Percentiles rank a stretch among this genome's conserved stretches.
These are phyloP conservation scores for Isoetes engelmannii DNA, from an alignment of 83 land plant genomes.

Conservation along the genomic window DNA sequence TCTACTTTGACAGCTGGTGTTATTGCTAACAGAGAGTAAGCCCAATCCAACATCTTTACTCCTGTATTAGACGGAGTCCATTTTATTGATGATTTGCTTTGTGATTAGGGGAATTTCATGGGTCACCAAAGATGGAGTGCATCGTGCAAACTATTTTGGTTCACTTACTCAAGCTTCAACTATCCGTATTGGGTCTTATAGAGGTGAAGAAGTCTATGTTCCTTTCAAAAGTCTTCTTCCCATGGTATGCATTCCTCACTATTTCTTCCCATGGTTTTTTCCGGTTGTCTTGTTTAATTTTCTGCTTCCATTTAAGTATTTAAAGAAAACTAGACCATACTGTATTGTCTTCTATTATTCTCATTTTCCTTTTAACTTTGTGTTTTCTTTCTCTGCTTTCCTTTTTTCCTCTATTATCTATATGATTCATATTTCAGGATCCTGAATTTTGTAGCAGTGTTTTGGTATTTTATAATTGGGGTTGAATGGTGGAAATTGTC, in stretches of 20 bases:
- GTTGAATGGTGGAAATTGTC: too few relatives aligned
- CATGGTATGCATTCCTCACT: conserved; percentile 47
- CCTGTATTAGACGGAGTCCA: background rate
- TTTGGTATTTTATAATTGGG: too few relatives aligned
- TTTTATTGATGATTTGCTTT: conserved; percentile 2
- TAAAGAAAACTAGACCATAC: too few relatives aligned
- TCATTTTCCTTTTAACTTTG: too few relatives aligned
- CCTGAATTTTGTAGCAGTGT: too few relatives aligned
- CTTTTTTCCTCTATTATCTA: too few relatives aligned
- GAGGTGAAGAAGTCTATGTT: conserved; percentile 90
- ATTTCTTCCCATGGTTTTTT: too few relatives aligned
- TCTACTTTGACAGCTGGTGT: conserved; percentile 87
- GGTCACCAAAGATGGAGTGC: conserved; percentile 96
- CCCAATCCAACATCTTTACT: background rate
- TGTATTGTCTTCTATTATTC: too few relatives aligned
- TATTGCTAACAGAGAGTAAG: conserved; percentile 95
- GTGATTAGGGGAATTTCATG: conserved; percentile 65
- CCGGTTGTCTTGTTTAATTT: too few relatives aligned
- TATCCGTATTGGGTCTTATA: conserved; percentile 73
- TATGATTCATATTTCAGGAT: too few relatives aligned
- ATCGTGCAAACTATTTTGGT: conserved; percentile 90
- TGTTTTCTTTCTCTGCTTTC: too few relatives aligned
- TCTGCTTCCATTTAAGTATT: too few relatives aligned
- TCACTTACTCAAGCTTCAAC: conserved; percentile 90
- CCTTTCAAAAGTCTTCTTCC: conserved; percentile 98